Percentiles rank a stretch among this genome's conserved stretches.
phyloP scores from a whole-genome alignment of 176 grass and related monocot genomes.

The Puya raimondii region DNA sequence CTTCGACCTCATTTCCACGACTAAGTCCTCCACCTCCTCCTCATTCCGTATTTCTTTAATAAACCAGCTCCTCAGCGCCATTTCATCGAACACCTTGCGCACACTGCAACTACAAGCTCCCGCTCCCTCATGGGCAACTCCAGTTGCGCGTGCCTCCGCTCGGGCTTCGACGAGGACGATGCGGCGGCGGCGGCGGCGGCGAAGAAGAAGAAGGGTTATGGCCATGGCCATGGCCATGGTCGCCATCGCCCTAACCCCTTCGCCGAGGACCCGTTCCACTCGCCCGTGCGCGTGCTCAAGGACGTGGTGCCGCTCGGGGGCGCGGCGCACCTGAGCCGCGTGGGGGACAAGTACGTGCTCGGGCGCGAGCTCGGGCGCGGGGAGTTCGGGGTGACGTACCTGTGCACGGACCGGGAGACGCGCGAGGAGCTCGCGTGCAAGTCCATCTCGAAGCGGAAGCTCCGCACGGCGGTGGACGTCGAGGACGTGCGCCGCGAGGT shows the following conservation, averaged over 20 bases:
- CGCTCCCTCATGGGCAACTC: too few relatives aligned
- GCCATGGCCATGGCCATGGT: neutral
- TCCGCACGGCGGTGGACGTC: conserved; percentile 53
- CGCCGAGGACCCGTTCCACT: neutral
- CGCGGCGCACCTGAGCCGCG: conserved; percentile 27
- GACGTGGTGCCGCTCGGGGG: conserved; percentile 51
- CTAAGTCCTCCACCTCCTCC: too few relatives aligned
- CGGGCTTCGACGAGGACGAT: neutral
- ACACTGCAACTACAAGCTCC: too few relatives aligned
- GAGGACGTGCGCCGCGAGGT: conserved; percentile 70
- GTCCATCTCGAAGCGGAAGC: conserved; percentile 53
- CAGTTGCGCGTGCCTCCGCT: neutral
- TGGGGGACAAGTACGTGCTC: conserved; percentile 61
- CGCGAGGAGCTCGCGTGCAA: conserved; percentile 60
- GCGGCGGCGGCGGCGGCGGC: neutral
- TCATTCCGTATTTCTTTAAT: too few relatives aligned
- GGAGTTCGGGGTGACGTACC: conserved; percentile 55
- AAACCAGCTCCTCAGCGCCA: too few relatives aligned
- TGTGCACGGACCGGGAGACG: conserved; percentile 52
- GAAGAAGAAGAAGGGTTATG: neutral
- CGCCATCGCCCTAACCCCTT: neutral
- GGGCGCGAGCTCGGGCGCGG: conserved; percentile 43
- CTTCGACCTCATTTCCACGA: too few relatives aligned
- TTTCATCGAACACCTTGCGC: too few relatives aligned
- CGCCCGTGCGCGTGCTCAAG: conserved; percentile 31